phyloP scores from a whole-genome alignment of 345 rosid species.

The Carallia brachiata region DNA sequence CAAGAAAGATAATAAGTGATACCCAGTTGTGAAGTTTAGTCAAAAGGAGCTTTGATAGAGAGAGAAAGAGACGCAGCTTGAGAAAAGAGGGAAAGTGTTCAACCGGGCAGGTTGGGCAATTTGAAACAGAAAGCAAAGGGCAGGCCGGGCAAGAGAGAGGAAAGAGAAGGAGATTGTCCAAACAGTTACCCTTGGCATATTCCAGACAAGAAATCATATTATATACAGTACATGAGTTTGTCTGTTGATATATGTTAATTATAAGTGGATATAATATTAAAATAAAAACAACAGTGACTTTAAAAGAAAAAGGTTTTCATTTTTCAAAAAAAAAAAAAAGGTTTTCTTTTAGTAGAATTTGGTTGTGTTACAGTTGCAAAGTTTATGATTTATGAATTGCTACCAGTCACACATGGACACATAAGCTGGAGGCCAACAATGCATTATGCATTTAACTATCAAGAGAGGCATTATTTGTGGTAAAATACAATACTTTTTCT shows the following conservation, averaged over 20 bases:
- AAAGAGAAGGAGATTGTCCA: slow-evolving; percentile 16
- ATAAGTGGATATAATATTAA: slow-evolving; percentile 9
- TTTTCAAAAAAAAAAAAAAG: too few relatives aligned
- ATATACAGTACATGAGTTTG: not conserved
- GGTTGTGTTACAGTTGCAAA: slow-evolving; percentile 1
- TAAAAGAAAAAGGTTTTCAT: too few relatives aligned
- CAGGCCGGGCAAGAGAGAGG: slow-evolving; percentile 48
- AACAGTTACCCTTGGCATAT: slow-evolving; percentile 44
- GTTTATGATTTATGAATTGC: not conserved
- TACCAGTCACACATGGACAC: slow-evolving; percentile 9
- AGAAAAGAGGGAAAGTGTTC: slow-evolving; percentile 27
- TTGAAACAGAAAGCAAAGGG: slow-evolving; percentile 42
- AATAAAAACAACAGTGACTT: not conserved
- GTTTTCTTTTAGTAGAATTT: not conserved
- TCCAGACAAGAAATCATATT: slow-evolving; percentile 33
- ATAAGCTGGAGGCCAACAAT: not conserved
- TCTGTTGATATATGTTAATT: not conserved
- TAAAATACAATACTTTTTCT: too few relatives aligned
- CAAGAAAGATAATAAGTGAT: slow-evolving; percentile 8
- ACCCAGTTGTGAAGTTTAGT: slow-evolving; percentile 23
- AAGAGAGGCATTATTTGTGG: too few relatives aligned
- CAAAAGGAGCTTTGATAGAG: slow-evolving; percentile 25
- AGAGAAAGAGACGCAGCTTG: slow-evolving; percentile 12
- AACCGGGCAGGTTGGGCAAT: slow-evolving; percentile 63
- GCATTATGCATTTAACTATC: too few relatives aligned